These are phyloP conservation scores for Aureobasidium subglaciale DNA, from an alignment of 2,329 filamentous ascomycete genomes.

Conservation along the genomic window DNA sequence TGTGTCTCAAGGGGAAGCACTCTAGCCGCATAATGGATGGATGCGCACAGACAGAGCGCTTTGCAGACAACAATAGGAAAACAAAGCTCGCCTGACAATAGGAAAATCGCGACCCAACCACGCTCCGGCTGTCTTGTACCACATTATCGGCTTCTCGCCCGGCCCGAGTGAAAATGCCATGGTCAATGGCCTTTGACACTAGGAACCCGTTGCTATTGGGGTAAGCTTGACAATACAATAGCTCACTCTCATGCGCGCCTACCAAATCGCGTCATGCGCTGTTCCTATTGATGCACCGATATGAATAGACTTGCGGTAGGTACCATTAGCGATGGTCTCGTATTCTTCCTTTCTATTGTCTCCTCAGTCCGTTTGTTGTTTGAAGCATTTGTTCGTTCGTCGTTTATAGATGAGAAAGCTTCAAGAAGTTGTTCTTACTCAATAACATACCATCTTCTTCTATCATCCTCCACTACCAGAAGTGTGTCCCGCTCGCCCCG, in stretches of 20 bases:
- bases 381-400: neutral
- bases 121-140: neutral
- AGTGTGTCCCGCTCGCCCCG: neutral
- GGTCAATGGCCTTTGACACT: neutral
- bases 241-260: neutral
- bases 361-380: neutral
- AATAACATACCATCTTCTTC: neutral
- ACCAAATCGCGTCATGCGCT: neutral
- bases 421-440: neutral
- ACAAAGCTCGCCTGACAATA: slow-evolving; percentile 7
- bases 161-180: neutral
- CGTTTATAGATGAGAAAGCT: neutral
- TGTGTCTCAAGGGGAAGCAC: neutral
- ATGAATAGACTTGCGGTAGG: slow-evolving; percentile 1
- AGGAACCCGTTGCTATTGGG: neutral
- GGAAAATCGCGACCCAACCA: neutral
- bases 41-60: slow-evolving; percentile 3
- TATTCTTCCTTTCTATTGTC: neutral
- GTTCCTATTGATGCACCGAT: slow-evolving; percentile 10
- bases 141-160: neutral
- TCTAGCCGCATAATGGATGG: neutral
- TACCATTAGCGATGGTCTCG: neutral
- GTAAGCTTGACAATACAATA: slow-evolving; percentile 8
- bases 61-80: slow-evolving; percentile 10
- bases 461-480: neutral